A percentile compares a stretch with the other conserved stretches of the same genome.
Conservation (phyloP, 257 asterid genomes). For the Anisodus acutangulus region DNA sequence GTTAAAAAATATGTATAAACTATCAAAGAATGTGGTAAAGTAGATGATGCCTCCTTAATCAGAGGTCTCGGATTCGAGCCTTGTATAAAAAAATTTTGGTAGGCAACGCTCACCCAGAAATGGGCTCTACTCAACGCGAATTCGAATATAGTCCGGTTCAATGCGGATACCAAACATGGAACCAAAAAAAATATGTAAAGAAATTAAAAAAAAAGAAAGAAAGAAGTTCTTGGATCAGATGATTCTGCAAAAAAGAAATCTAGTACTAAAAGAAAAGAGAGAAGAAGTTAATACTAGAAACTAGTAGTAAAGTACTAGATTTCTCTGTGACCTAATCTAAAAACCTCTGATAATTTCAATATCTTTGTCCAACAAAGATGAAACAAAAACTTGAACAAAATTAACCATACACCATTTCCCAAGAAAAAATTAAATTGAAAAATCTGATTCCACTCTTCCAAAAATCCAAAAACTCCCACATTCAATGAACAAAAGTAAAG, state of each 20-base stretch:
- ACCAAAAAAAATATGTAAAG: background rate
- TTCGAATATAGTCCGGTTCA: too few relatives aligned
- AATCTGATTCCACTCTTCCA: constrained; percentile 31
- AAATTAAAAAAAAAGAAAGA: background rate
- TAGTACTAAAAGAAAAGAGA: constrained; percentile 28
- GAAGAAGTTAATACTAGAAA: constrained; percentile 31
- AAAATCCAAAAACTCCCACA: background rate
- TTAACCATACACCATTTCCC: background rate
- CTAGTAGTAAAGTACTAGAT: constrained; percentile 29
- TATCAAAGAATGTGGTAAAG: too few relatives aligned
- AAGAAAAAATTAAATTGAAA: background rate
- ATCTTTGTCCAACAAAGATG: constrained; percentile 15
- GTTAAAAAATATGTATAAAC: too few relatives aligned
- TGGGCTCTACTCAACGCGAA: too few relatives aligned
- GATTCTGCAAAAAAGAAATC: constrained; percentile 36
- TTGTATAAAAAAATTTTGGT: too few relatives aligned
- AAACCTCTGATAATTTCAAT: background rate
- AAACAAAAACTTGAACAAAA: background rate
- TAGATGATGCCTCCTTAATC: too few relatives aligned
- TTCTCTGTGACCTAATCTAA: constrained; percentile 27
- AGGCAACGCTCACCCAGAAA: too few relatives aligned
- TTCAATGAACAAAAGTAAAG: background rate
- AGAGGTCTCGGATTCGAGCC: too few relatives aligned
- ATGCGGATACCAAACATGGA: too few relatives aligned
- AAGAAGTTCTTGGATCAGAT: constrained; percentile 40